Evolutionary conservation across 192 early-diverging fungal species (phyloP).

Genomic region (Coemansia sp.): DNA sequence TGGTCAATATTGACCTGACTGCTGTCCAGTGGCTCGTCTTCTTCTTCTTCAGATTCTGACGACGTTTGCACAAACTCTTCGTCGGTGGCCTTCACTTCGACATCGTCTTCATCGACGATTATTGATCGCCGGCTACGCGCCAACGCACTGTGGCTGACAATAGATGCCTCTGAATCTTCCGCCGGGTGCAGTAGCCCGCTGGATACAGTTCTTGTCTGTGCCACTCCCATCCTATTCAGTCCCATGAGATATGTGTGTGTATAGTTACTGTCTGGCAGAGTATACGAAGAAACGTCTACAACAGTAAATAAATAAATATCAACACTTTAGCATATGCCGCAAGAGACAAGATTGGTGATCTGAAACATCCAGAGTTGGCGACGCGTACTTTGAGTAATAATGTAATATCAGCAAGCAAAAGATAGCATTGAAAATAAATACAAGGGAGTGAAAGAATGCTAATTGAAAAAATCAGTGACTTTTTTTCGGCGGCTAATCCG

Average conservation of each 20-base stretch:
- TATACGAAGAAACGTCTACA: background rate
- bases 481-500: background rate
- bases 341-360: background rate
- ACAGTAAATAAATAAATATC: background rate
- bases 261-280: background rate
- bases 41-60: background rate
- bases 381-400: background rate
- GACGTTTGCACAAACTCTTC: background rate
- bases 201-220: conserved; percentile 1
- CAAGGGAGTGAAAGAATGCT: background rate
- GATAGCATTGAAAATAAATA: background rate
- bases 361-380: background rate
- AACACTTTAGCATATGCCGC: background rate
- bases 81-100: background rate
- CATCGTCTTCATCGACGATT: conserved; percentile 1
- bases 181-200: background rate
- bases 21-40: background rate
- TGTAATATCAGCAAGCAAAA: background rate
- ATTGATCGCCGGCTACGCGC: conserved; percentile 8
- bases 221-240: conserved; percentile 3
- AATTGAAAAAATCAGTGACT: background rate
- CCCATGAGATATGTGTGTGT: background rate
- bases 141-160: background rate
- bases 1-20: background rate
- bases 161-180: background rate